Conservation (phyloP, 371 early-diverging fungal species). For the Circinella umbellata region DNA sequence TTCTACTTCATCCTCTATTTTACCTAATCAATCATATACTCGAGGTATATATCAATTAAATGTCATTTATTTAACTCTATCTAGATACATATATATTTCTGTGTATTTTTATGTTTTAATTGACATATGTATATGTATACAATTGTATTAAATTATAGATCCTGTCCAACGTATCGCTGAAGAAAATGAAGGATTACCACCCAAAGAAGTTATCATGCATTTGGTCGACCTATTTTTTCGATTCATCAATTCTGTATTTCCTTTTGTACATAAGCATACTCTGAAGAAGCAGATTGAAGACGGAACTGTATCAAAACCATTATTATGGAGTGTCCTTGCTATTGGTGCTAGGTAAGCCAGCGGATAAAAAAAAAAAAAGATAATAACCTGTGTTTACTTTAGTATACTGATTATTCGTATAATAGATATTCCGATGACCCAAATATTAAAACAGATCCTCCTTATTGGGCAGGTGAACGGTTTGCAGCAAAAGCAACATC, state of each 20-base stretch:
- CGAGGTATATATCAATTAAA: not conserved
- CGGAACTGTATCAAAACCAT: constrained; percentile 39
- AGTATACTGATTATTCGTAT: not conserved
- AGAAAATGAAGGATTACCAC: constrained; percentile 38
- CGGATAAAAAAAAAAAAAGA: no score
- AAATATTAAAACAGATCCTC: constrained; percentile 47
- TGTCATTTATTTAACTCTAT: no score
- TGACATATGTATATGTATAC: not conserved
- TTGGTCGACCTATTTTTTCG: constrained; percentile 64
- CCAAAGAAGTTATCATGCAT: constrained; percentile 56
- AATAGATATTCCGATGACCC: constrained; percentile 51
- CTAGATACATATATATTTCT: no score
- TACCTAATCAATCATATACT: constrained; percentile 1
- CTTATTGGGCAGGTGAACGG: constrained; percentile 50
- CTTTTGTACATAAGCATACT: constrained; percentile 53
- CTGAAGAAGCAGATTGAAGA: constrained; percentile 38
- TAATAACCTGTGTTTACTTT: no score
- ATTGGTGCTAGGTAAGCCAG: constrained; percentile 45
- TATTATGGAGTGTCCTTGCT: constrained; percentile 52
- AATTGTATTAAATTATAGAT: not conserved
- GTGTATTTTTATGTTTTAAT: no score
- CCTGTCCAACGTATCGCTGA: constrained; percentile 16
- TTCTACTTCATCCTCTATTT: no score
- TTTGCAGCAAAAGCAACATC: constrained; percentile 49
- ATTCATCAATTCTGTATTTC: constrained; percentile 58